phyloP scores from a whole-genome alignment of 768 basidiomycete genomes.

The Boletus sp. region DNA sequence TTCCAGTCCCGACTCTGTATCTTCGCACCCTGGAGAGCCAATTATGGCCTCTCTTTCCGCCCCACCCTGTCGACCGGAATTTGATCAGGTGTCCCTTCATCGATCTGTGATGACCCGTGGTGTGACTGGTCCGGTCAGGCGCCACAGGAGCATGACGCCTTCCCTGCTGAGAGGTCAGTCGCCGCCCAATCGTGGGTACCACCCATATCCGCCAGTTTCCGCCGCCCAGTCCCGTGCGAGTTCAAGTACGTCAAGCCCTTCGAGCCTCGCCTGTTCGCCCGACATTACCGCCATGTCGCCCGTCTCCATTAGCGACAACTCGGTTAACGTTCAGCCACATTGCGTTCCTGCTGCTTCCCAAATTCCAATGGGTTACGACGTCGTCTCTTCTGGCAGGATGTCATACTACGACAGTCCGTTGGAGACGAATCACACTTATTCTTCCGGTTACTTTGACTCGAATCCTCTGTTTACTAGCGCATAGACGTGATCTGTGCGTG shows the following conservation, averaged over 20 bases:
- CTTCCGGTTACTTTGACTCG: constrained; percentile 22
- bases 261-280: constrained; percentile 28
- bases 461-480: constrained; percentile 22
- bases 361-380: constrained; percentile 21
- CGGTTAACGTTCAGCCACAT: constrained; percentile 16
- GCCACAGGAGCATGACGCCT: constrained; percentile 79
- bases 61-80: constrained; percentile 65
- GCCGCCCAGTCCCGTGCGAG: constrained; percentile 28
- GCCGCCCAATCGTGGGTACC: constrained; percentile 48
- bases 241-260: constrained; percentile 32
- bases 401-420: constrained; percentile 27
- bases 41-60: constrained; percentile 51
- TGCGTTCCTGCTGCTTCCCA: constrained; percentile 23
- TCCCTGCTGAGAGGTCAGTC: constrained; percentile 53
- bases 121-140: constrained; percentile 59
- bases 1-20: constrained; percentile 20
- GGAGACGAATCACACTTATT: constrained; percentile 23
- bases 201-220: constrained; percentile 48
- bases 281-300: constrained; percentile 26
- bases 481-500: constrained; percentile 11
- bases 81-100: constrained; percentile 46
- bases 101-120: constrained; percentile 23
- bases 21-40: constrained; percentile 39
- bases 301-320: constrained; percentile 13
- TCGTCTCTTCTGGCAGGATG: constrained; percentile 26